These are phyloP conservation scores for Malassezia japonica DNA, from an alignment of 1,284 basidiomycete genomes.

Conservation along the genomic window DNA sequence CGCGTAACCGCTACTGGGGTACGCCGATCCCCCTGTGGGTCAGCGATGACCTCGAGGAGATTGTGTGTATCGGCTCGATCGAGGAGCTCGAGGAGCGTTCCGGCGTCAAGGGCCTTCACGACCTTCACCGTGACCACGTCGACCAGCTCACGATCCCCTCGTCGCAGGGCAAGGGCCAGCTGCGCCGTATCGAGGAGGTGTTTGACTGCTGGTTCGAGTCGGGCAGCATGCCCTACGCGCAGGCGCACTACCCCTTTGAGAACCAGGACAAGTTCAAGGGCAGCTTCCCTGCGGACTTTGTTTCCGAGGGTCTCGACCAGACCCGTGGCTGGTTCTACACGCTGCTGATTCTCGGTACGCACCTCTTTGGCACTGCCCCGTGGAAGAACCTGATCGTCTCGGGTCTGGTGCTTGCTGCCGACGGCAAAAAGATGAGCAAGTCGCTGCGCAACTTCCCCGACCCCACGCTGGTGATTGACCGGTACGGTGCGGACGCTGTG, in stretches of 20 bases:
- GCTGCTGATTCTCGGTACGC: slow-evolving; percentile 84
- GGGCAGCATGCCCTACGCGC: slow-evolving; percentile 98
- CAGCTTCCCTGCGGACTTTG: slow-evolving; percentile 92
- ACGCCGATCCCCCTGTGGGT: slow-evolving; percentile 96
- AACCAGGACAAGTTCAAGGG: slow-evolving; percentile 72
- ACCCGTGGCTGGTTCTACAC: slow-evolving; percentile 97
- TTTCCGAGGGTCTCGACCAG: slow-evolving; percentile 74
- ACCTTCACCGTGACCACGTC: slow-evolving; percentile 87
- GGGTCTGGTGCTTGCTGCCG: slow-evolving; percentile 89
- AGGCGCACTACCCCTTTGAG: slow-evolving; percentile 95
- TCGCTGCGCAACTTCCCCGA: slow-evolving; percentile 97
- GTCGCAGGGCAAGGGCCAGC: slow-evolving; percentile 70
- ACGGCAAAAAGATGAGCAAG: slow-evolving; percentile 99
- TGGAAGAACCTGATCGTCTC: slow-evolving; percentile 98
- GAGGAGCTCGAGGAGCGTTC: slow-evolving; percentile 78
- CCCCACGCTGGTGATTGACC: slow-evolving; percentile 78
- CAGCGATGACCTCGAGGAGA: slow-evolving; percentile 85
- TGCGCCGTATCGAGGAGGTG: slow-evolving; percentile 87
- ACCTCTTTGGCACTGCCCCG: slow-evolving; percentile 82
- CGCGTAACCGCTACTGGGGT: slow-evolving; percentile 98
- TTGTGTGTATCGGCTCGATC: slow-evolving; percentile 79
- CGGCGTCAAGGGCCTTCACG: slow-evolving; percentile 74
- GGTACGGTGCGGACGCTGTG: slow-evolving; percentile 90
- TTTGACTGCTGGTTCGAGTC: slow-evolving; percentile 99
- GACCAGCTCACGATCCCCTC: slow-evolving; percentile 95